phyloP scores from a whole-genome alignment of 805 yeast species.

The Suhomyces faveliae region DNA sequence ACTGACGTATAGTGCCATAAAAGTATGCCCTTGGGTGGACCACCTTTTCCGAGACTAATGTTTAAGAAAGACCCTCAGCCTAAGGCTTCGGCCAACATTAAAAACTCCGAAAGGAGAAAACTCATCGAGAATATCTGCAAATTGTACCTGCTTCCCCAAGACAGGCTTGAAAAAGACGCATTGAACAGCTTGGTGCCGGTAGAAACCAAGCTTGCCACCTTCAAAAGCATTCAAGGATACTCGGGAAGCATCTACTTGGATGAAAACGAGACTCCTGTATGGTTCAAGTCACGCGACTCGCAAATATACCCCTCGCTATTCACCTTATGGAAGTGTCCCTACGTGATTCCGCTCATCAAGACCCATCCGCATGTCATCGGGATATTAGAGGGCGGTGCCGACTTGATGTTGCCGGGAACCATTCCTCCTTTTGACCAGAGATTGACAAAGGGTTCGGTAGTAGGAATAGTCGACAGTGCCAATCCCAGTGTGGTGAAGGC shows the following conservation, averaged over 20 bases:
- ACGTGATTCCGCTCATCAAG: constrained; percentile 59
- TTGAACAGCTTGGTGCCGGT: constrained; percentile 47
- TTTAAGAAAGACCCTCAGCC: constrained; percentile 38
- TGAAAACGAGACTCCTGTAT: constrained; percentile 62
- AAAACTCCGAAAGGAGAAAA: constrained; percentile 74
- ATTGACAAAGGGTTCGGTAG: constrained; percentile 53
- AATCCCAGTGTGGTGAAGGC: constrained; percentile 67
- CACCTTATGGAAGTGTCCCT: constrained; percentile 69
- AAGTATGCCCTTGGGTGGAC: too few relatives aligned
- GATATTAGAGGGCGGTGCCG: constrained; percentile 74
- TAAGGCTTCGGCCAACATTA: constrained; percentile 76
- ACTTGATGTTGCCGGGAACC: constrained; percentile 74
- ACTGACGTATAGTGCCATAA: not conserved
- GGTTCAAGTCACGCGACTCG: constrained; percentile 63
- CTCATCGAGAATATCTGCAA: constrained; percentile 44
- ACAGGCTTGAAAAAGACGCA: constrained; percentile 40
- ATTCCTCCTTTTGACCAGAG: constrained; percentile 55
- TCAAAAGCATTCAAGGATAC: constrained; percentile 49
- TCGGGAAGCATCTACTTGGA: constrained; percentile 67
- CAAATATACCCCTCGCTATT: constrained; percentile 66
- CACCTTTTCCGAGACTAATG: too few relatives aligned
- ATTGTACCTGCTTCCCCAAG: constrained; percentile 39
- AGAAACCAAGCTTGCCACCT: constrained; percentile 60
- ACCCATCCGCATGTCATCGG: constrained; percentile 77
- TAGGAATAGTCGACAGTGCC: constrained; percentile 65